Percentiles rank a stretch among this genome's conserved stretches.
These are phyloP conservation scores for Leishmania aethiopica DNA, from an alignment of 208 protist species.

Conservation along the genomic window DNA sequence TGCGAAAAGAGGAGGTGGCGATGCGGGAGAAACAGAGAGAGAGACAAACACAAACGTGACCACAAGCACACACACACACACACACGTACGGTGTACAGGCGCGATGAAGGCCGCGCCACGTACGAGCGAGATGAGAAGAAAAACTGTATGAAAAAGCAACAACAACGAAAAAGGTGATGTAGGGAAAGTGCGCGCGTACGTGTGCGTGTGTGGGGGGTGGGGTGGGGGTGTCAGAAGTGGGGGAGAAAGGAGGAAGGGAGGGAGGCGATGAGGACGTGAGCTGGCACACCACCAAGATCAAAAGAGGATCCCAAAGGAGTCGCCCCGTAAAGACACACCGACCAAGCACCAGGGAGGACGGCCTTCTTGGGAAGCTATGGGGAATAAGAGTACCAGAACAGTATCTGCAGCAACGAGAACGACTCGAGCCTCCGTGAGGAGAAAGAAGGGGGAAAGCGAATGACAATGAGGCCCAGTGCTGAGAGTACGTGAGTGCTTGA, in stretches of 20 bases:
- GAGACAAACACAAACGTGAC: background rate
- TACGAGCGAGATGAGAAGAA: background rate
- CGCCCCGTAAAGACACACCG: too few species aligned
- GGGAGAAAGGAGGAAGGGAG: background rate
- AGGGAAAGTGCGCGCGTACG: background rate
- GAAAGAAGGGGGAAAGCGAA: background rate
- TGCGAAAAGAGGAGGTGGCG: background rate
- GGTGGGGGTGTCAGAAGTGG: background rate
- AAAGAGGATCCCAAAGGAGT: too few species aligned
- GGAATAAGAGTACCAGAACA: background rate
- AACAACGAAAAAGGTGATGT: background rate
- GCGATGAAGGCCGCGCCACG: background rate
- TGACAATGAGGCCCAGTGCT: background rate
- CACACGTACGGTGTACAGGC: background rate
- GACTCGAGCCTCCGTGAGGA: background rate
- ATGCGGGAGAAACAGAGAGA: background rate
- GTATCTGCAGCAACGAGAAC: background rate
- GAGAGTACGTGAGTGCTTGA: background rate
- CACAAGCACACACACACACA: background rate
- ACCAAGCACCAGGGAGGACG: too few species aligned
- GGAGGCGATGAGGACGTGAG: background rate
- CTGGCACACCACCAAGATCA: too few species aligned
- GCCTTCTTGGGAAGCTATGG: background rate
- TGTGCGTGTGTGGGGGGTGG: background rate
- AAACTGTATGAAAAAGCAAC: background rate